Percentiles rank a stretch among this genome's conserved stretches.
phyloP scores from a whole-genome alignment of 1,284 basidiomycete species.

The Papiliotrema laurentii region DNA sequence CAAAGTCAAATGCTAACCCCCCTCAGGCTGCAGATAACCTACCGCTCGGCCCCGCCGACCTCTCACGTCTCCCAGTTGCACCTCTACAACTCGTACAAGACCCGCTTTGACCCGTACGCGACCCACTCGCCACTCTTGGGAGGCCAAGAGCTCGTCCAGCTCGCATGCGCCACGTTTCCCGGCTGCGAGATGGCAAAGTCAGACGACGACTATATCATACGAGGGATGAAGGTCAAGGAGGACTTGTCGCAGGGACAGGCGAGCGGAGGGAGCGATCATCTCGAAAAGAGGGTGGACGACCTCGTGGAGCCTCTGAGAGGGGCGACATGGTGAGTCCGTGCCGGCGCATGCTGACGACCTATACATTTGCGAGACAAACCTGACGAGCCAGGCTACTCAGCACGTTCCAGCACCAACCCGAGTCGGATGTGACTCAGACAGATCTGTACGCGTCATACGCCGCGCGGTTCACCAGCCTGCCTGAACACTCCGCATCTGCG shows the following conservation, averaged over 20 bases:
- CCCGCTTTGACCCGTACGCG: slow-evolving; percentile 41
- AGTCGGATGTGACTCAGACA: slow-evolving; percentile 29
- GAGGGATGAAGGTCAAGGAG: slow-evolving; percentile 33
- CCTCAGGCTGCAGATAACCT: slow-evolving; percentile 38
- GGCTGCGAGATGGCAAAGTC: slow-evolving; percentile 43
- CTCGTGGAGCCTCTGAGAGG: slow-evolving; percentile 39
- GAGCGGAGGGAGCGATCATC: slow-evolving; percentile 12
- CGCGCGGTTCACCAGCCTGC: slow-evolving; percentile 28
- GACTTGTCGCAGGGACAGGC: slow-evolving; percentile 4
- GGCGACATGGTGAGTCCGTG: slow-evolving; percentile 32
- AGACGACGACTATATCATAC: slow-evolving; percentile 38
- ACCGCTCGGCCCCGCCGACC: slow-evolving; percentile 22
- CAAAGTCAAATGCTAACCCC: neutral
- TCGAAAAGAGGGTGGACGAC: slow-evolving; percentile 31
- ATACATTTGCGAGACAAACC: neutral
- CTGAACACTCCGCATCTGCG: neutral
- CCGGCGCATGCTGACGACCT: neutral
- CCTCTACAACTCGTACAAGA: slow-evolving; percentile 38
- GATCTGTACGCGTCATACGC: slow-evolving; percentile 44
- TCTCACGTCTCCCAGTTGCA: slow-evolving; percentile 31
- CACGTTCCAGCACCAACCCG: slow-evolving; percentile 30
- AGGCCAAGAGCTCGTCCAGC: slow-evolving; percentile 42
- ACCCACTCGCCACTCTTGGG: slow-evolving; percentile 27
- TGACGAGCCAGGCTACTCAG: slow-evolving; percentile 28
- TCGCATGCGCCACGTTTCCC: slow-evolving; percentile 42